These are phyloP conservation scores for Jatropha multifida DNA, from an alignment of 441 rosid species.

Conservation along the genomic window DNA sequence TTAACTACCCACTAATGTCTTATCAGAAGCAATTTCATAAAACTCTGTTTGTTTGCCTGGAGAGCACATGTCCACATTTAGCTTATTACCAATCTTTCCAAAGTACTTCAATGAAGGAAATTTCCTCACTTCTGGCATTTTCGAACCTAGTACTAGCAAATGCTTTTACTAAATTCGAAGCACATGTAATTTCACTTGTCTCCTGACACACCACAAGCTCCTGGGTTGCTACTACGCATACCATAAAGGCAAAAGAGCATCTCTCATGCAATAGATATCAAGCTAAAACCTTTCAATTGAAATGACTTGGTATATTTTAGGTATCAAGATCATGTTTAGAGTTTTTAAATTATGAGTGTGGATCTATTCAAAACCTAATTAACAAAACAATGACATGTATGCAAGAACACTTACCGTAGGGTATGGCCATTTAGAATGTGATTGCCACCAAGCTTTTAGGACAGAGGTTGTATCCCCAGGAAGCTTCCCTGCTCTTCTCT, in stretches of 20 bases:
- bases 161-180: not conserved
- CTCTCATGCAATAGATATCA: not conserved
- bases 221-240: not conserved
- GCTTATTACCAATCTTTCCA: not conserved
- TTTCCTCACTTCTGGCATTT: conserved; percentile 15
- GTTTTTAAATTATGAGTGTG: not conserved
- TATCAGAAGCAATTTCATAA: conserved; percentile 13
- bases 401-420: conserved; percentile 74
- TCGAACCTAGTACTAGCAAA: not conserved
- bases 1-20: conserved; percentile 20
- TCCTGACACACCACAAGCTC: not conserved
- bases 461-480: conserved; percentile 98
- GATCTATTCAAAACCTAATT: not conserved
- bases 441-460: conserved; percentile 95
- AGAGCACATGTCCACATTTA: not conserved
- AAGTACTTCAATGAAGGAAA: conserved; percentile 17
- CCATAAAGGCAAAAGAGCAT: not conserved
- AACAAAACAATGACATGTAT: not conserved
- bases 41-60: conserved; percentile 8
- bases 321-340: no score
- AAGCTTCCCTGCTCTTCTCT: conserved; percentile 97
- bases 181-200: conserved; percentile 8
- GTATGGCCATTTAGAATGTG: conserved; percentile 98
- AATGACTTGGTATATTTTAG: no score
- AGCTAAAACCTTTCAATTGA: not conserved